Percentiles rank a stretch among this genome's conserved stretches.
Conservation (phyloP, 805 yeast species). For the Candida glaebosa region DNA sequence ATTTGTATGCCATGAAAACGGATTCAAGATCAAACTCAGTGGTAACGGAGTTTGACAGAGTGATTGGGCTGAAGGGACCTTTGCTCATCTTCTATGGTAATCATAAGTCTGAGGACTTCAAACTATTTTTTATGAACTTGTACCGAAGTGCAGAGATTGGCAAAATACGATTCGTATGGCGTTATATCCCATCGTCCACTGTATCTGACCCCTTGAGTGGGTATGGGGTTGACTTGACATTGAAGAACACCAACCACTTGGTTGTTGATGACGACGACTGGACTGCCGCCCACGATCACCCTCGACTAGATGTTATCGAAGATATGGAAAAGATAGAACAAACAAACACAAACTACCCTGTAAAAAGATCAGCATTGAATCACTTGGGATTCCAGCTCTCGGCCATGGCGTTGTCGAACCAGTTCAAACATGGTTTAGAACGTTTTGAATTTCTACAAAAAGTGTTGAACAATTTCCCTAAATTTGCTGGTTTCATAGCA, state of each 20-base stretch:
- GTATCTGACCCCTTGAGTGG: slow-evolving; percentile 44
- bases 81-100: slow-evolving; percentile 67
- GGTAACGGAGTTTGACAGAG: slow-evolving; percentile 53
- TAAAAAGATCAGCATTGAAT: slow-evolving; percentile 28
- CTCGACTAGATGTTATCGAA: not conserved
- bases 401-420: slow-evolving; percentile 29
- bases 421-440: slow-evolving; percentile 9
- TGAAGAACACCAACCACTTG: slow-evolving; percentile 65
- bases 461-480: slow-evolving; percentile 54
- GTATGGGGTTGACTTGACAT: slow-evolving; percentile 61
- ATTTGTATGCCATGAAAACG: slow-evolving; percentile 75
- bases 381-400: slow-evolving; percentile 40
- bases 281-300: slow-evolving; percentile 11
- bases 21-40: slow-evolving; percentile 23
- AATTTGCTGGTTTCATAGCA: slow-evolving; percentile 38
- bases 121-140: slow-evolving; percentile 55
- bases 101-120: slow-evolving; percentile 46
- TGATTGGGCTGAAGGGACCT: slow-evolving; percentile 61
- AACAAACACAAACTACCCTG: slow-evolving; percentile 21
- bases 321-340: slow-evolving; percentile 14
- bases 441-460: slow-evolving; percentile 35
- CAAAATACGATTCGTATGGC: slow-evolving; percentile 70
- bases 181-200: slow-evolving; percentile 50
- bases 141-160: slow-evolving; percentile 58
- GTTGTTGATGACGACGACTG: slow-evolving; percentile 59